Evolutionary conservation across 768 basidiomycete species (phyloP).

Genomic region (Dictyophora rubrovolvata): DNA sequence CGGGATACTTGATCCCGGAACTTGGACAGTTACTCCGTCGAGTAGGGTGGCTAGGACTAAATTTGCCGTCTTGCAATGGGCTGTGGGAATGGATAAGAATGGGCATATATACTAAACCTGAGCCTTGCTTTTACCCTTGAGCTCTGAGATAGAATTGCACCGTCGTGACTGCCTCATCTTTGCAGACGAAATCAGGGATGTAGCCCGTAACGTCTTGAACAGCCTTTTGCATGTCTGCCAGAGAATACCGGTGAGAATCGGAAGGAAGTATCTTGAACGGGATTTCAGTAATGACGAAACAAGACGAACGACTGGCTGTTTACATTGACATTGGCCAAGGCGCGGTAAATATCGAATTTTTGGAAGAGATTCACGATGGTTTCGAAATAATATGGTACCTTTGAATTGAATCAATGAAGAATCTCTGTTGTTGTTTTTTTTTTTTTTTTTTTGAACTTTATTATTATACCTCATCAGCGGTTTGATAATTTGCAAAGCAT

Average conservation of each 20-base stretch:
- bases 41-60: not conserved
- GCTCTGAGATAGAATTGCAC: constrained; percentile 10
- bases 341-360: not conserved
- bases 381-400: not conserved
- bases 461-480: not conserved
- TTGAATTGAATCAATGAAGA: not conserved
- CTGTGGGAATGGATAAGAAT: not conserved
- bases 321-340: not conserved
- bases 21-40: not conserved
- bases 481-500: constrained; percentile 8
- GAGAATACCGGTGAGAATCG: constrained; percentile 2
- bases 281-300: not conserved
- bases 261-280: constrained; percentile 5
- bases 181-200: constrained; percentile 3
- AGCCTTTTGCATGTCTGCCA: constrained; percentile 4
- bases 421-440: no score
- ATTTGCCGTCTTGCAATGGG: constrained; percentile 8
- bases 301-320: not conserved
- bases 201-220: constrained; percentile 5
- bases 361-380: not conserved
- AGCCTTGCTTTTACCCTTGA: not conserved
- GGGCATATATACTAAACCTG: not conserved
- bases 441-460: not conserved
- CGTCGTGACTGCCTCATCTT: not conserved
- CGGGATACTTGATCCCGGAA: not conserved